phyloP scores from a whole-genome alignment of 441 rosid genomes.

The Gossypium davidsonii region DNA sequence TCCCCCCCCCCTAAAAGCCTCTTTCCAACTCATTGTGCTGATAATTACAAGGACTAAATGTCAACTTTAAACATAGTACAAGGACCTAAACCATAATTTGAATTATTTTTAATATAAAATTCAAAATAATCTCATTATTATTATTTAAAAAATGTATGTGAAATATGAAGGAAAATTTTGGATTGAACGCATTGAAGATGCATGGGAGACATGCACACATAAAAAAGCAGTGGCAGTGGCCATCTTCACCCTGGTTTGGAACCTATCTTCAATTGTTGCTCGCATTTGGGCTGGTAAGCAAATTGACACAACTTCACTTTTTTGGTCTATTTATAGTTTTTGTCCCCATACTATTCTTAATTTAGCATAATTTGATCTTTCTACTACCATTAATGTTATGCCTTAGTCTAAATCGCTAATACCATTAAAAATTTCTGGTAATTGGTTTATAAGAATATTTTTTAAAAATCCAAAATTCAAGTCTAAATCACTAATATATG shows the following conservation, averaged over 20 bases:
- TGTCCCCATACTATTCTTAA: not conserved
- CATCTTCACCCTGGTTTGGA: slow-evolving; percentile 69
- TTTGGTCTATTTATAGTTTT: not conserved
- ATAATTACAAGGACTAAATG: too few species aligned
- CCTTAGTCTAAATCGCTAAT: not conserved
- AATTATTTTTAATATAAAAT: not conserved
- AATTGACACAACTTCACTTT: not conserved
- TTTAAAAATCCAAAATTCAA: too few species aligned
- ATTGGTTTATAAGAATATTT: too few species aligned
- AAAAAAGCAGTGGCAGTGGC: slow-evolving; percentile 65
- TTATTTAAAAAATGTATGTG: not conserved
- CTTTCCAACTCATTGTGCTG: too few species aligned
- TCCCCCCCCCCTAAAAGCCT: too few species aligned
- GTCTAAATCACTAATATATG: too few species aligned
- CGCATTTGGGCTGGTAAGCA: slow-evolving; percentile 73
- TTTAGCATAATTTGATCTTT: not conserved
- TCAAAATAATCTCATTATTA: not conserved
- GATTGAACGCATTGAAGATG: slow-evolving; percentile 59
- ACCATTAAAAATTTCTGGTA: too few species aligned
- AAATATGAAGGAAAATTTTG: slow-evolving; percentile 49
- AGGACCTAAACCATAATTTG: too few species aligned
- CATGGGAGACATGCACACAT: slow-evolving; percentile 78
- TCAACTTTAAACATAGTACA: too few species aligned
- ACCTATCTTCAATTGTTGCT: slow-evolving; percentile 59
- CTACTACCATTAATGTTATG: too few species aligned